These are phyloP conservation scores for Mycena maculata DNA, from an alignment of 768 basidiomycete genomes.

Conservation along the genomic window DNA sequence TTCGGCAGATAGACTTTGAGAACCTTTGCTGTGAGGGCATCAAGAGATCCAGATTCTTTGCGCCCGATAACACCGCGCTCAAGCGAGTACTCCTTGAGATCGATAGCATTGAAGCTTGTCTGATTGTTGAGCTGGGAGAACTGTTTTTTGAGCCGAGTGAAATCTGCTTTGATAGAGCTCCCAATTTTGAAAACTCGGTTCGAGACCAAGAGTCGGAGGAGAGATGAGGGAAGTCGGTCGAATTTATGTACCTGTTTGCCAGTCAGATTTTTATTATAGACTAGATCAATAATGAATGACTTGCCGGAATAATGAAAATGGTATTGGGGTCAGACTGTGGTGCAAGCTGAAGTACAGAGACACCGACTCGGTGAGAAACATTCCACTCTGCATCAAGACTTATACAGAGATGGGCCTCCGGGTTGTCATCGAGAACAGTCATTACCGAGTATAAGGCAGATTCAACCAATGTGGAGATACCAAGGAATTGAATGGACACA, in stretches of 20 bases:
- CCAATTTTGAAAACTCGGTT: conserved; percentile 4
- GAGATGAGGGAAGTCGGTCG: not conserved
- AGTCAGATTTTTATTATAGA: not conserved
- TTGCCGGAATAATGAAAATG: conserved; percentile 2
- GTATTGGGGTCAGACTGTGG: conserved; percentile 13
- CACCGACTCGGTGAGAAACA: conserved; percentile 25
- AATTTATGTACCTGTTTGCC: not conserved
- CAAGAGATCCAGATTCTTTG: not conserved
- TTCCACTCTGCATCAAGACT: conserved; percentile 35
- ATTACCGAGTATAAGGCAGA: not conserved
- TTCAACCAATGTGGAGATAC: not conserved
- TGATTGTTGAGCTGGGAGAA: not conserved
- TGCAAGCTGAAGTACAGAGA: conserved; percentile 33
- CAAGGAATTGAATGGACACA: not conserved
- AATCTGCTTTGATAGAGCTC: not conserved
- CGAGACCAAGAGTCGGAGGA: not conserved
- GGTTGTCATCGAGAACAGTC: not conserved
- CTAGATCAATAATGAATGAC: no score
- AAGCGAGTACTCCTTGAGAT: conserved; percentile 2
- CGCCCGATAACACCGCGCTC: not conserved
- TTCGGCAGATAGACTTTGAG: not conserved
- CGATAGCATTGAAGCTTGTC: not conserved
- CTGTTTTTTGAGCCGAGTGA: not conserved
- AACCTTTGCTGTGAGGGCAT: not conserved
- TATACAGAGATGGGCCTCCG: not conserved